Conservation (phyloP, 805 yeast genomes). For the Priceomyces fermenticarens region DNA sequence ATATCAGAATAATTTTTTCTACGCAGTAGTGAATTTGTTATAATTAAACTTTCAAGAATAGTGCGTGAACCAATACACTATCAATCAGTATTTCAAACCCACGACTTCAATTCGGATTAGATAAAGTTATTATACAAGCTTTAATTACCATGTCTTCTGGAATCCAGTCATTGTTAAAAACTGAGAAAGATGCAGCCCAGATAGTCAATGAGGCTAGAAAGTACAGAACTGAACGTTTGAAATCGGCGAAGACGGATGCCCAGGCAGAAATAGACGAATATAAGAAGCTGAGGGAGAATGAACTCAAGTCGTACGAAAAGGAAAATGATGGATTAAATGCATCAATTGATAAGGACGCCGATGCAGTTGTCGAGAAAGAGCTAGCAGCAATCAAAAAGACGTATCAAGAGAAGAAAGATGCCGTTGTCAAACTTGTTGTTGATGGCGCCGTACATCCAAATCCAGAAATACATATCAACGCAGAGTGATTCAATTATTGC, state of each 20-base stretch:
- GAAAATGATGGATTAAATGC: conserved; percentile 76
- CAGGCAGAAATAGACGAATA: conserved; percentile 83
- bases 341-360: conserved; percentile 77
- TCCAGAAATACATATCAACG: conserved; percentile 82
- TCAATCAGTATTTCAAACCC: not conserved
- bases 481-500: conserved; percentile 20
- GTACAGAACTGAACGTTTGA: conserved; percentile 82
- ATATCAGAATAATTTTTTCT: not conserved
- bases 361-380: conserved; percentile 65
- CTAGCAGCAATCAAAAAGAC: conserved; percentile 64
- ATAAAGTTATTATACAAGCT: not conserved
- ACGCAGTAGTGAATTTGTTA: too few relatives aligned
- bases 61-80: not conserved
- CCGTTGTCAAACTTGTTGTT: conserved; percentile 72
- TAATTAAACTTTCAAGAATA: not conserved
- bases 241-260: conserved; percentile 94
- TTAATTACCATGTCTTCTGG: conserved; percentile 36
- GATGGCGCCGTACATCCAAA: conserved; percentile 77
- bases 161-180: conserved; percentile 72
- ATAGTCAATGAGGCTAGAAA: conserved; percentile 91
- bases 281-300: conserved; percentile 78
- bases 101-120: not conserved
- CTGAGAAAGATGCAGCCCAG: conserved; percentile 97
- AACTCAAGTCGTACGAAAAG: conserved; percentile 68
- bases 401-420: conserved; percentile 58